Conservation (phyloP, 805 yeast species). For the Brettanomyces nanus region DNA sequence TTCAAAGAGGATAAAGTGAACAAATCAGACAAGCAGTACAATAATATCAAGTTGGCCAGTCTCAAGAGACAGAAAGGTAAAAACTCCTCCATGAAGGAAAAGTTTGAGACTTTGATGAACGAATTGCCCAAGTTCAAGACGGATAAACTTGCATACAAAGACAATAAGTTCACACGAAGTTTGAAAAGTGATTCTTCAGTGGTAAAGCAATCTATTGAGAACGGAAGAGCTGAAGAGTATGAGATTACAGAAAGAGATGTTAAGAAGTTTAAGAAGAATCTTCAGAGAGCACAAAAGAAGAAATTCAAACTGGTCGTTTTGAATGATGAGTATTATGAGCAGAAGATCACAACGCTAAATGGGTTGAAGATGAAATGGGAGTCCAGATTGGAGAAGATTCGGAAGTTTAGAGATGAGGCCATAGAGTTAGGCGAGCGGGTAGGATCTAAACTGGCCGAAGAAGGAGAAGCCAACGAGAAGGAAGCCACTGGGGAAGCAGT, state of each 20-base stretch:
- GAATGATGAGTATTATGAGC: slow-evolving; percentile 19
- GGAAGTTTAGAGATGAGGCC: slow-evolving; percentile 10
- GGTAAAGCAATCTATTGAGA: slow-evolving; percentile 4
- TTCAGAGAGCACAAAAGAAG: slow-evolving; percentile 16
- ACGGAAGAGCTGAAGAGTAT: slow-evolving; percentile 7
- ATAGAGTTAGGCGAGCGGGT: too few species aligned
- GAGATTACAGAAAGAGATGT: slow-evolving; percentile 13
- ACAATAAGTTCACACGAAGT: slow-evolving; percentile 4
- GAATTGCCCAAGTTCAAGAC: slow-evolving; percentile 17
- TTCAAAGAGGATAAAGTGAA: slow-evolving; percentile 8
- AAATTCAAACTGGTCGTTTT: slow-evolving; percentile 23
- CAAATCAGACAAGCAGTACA: slow-evolving; percentile 12
- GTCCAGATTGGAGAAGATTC: slow-evolving; percentile 8
- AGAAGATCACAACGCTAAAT: slow-evolving; percentile 15
- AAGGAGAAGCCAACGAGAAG: not conserved
- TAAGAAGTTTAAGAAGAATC: slow-evolving; percentile 11
- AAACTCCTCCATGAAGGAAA: slow-evolving; percentile 10
- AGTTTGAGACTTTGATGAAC: slow-evolving; percentile 10
- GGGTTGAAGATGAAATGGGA: slow-evolving; percentile 23
- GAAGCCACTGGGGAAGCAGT: slow-evolving; percentile 5
- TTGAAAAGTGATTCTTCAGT: slow-evolving; percentile 6
- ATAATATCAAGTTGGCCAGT: slow-evolving; percentile 11
- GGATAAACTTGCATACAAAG: slow-evolving; percentile 2
- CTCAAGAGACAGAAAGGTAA: slow-evolving; percentile 6
- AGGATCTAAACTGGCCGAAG: too few species aligned